Evolutionary conservation across 1,284 basidiomycete genomes (phyloP), one percentile per base, ranked within the genome.

Genomic region (Porodaedalea pini): DNA sequence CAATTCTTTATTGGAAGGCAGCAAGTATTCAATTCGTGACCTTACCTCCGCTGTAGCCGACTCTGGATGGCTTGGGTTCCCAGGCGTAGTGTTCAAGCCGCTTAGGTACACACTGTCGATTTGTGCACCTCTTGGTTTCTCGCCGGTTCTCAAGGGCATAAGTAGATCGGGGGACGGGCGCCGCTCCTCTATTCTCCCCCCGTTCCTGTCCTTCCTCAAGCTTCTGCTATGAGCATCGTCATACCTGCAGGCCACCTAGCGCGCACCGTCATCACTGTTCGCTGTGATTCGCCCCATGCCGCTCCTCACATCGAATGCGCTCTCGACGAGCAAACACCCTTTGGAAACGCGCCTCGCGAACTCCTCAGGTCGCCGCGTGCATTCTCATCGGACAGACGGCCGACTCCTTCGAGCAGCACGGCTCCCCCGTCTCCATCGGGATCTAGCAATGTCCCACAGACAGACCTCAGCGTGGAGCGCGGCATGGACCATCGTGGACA

Each of bases 251-350:
- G 43, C 23, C 58, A 60, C 41, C 39, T 60, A 19, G 40, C 49
- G 17, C 54, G 40, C 27, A 60, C 58, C 4, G 51, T 56, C 49
- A 56, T 60, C 54, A 60, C 54, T 17, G 43, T 60, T 17, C 58
- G 58, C 25, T 60, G 41, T 15, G 54, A 56, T 25, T 34, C 43
- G 6, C 45, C 58, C 29, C 45, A 39, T 31, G 29, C 54, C 21
- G 54, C 58, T 21, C 58, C 58, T n/a, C 54, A 60, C 4, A 60
- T 60, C 41, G 58, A 60, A 37, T 60, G 58, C 41, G 45, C 58
- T 15, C 53, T 60, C 49, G 58, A 60, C 41, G 58, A 60, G 21
- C 54, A 60, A 8, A 37, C 58, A 1, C 43, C 54, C 15, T 23
- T 44, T 17, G 49, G 54, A 29, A 17, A 36, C 8, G 25, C 41